These are phyloP conservation scores for Paracorniculantispora psalliotae DNA, from an alignment of 2,329 filamentous ascomycete species.

Conservation along the genomic window DNA sequence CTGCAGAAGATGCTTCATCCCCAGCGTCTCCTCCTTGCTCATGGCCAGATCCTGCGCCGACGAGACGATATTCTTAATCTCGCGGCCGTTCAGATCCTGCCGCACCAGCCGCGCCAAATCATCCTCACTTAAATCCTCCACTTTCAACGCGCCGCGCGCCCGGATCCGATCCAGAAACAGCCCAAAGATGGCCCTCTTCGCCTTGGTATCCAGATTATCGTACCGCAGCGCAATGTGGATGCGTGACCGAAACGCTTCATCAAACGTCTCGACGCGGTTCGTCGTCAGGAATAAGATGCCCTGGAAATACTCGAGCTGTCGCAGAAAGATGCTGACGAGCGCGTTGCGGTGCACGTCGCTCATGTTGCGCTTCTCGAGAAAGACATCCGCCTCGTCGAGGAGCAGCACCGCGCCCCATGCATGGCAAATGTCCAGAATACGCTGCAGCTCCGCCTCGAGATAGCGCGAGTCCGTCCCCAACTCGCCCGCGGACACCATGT, in stretches of 20 bases:
- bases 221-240: slow-evolving; percentile 85
- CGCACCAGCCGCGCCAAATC: slow-evolving; percentile 64
- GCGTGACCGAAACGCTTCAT: slow-evolving; percentile 83
- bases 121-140: slow-evolving; percentile 58
- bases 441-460: slow-evolving; percentile 72
- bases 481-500: slow-evolving; percentile 78
- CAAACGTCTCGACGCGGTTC: slow-evolving; percentile 82
- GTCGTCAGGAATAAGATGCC: slow-evolving; percentile 88
- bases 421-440: slow-evolving; percentile 80
- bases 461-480: slow-evolving; percentile 70
- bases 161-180: slow-evolving; percentile 74
- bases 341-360: slow-evolving; percentile 82
- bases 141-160: slow-evolving; percentile 55
- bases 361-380: slow-evolving; percentile 76
- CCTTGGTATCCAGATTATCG: slow-evolving; percentile 65
- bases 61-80: slow-evolving; percentile 86
- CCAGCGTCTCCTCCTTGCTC: slow-evolving; percentile 64
- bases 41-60: slow-evolving; percentile 79
- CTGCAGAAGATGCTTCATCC: slow-evolving; percentile 73
- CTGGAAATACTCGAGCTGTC: slow-evolving; percentile 85
- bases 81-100: slow-evolving; percentile 56
- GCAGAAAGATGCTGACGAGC: slow-evolving; percentile 80
- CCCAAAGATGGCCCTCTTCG: slow-evolving; percentile 75
- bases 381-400: slow-evolving; percentile 81
- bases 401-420: slow-evolving; percentile 81